Conservation (phyloP, 2,329 filamentous ascomycete genomes). For the Hypoxylon sp. region DNA sequence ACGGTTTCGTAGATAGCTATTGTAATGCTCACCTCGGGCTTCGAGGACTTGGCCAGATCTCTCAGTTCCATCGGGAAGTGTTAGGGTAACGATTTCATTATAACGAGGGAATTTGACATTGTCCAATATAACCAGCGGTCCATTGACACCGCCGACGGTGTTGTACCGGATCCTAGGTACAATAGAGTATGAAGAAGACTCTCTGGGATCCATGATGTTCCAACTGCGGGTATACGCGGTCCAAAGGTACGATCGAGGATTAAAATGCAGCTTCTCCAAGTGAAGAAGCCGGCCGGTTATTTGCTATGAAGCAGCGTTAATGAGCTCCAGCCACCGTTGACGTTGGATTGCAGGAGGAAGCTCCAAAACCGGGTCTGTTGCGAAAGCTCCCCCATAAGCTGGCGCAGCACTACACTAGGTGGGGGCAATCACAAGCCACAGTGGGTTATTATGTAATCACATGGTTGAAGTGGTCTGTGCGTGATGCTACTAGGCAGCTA, state of each 20-base stretch:
- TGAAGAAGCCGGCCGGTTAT: slow-evolving; percentile 36
- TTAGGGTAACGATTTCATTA: slow-evolving; percentile 98
- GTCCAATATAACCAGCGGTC: slow-evolving; percentile 96
- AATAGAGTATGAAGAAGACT: slow-evolving; percentile 72
- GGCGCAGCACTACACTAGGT: slow-evolving; percentile 34
- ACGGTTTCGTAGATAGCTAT: slow-evolving; percentile 7
- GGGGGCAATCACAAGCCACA: slow-evolving; percentile 39
- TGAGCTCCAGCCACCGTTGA: slow-evolving; percentile 46
- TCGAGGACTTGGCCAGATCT: slow-evolving; percentile 96
- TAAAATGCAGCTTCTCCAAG: slow-evolving; percentile 26
- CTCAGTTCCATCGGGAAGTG: slow-evolving; percentile 93
- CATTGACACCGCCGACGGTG: slow-evolving; percentile 98
- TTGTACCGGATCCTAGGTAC: slow-evolving; percentile 87
- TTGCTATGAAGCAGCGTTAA: slow-evolving; percentile 35
- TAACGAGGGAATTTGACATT: slow-evolving; percentile 98
- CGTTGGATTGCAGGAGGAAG: slow-evolving; percentile 41
- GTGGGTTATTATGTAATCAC: slow-evolving; percentile 19
- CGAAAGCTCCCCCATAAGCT: slow-evolving; percentile 38
- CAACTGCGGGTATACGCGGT: slow-evolving; percentile 19
- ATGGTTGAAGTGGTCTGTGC: slow-evolving; percentile 2
- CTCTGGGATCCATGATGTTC: slow-evolving; percentile 65
- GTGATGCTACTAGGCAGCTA: no score
- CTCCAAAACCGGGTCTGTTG: slow-evolving; percentile 34
- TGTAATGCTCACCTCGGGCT: slow-evolving; percentile 81
- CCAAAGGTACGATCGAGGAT: slow-evolving; percentile 28